Evolutionary conservation across 495 filamentous ascomycete genomes (phyloP).

Genomic region (Trichoderma reesei): DNA sequence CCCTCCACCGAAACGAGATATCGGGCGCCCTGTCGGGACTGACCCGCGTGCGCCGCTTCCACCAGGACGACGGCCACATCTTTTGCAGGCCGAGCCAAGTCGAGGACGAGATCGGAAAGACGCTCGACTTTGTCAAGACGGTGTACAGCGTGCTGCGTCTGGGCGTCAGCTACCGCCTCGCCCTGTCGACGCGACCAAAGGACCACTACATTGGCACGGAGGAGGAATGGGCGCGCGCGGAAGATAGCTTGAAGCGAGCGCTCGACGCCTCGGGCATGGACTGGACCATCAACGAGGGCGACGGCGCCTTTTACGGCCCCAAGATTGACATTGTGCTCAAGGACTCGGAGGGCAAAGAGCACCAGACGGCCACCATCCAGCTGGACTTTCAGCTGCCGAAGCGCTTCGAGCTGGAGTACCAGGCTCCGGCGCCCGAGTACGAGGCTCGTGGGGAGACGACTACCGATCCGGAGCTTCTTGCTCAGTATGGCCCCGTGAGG

Average conservation of each 20-base stretch:
- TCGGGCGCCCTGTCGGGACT: slow-evolving; percentile 80
- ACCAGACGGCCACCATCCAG: slow-evolving; percentile 88
- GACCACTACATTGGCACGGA: slow-evolving; percentile 68
- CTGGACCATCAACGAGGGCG: slow-evolving; percentile 69
- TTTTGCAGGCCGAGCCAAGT: slow-evolving; percentile 85
- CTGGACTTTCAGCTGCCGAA: slow-evolving; percentile 89
- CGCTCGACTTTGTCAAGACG: slow-evolving; percentile 69
- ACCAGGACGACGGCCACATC: slow-evolving; percentile 94
- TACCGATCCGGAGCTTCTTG: slow-evolving; percentile 32
- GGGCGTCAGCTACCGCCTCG: slow-evolving; percentile 56
- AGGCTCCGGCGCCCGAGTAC: slow-evolving; percentile 61
- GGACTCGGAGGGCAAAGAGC: slow-evolving; percentile 77
- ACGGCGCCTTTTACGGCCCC: slow-evolving; percentile 90
- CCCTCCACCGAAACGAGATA: slow-evolving; percentile 82
- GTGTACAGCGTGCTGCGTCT: slow-evolving; percentile 69
- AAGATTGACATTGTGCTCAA: slow-evolving; percentile 87
- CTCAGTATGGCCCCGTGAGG: slow-evolving; percentile 43
- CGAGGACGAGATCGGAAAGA: slow-evolving; percentile 64
- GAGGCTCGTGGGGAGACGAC: slow-evolving; percentile 47
- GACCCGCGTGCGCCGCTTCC: slow-evolving; percentile 84
- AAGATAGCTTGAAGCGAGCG: slow-evolving; percentile 59
- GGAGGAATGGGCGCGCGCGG: slow-evolving; percentile 77
- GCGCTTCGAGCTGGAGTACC: slow-evolving; percentile 68
- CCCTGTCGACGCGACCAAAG: slow-evolving; percentile 69
- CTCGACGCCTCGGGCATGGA: slow-evolving; percentile 53